Evolutionary conservation across 2,329 filamentous ascomycete genomes (phyloP).

Genomic region (Venturia asperata): DNA sequence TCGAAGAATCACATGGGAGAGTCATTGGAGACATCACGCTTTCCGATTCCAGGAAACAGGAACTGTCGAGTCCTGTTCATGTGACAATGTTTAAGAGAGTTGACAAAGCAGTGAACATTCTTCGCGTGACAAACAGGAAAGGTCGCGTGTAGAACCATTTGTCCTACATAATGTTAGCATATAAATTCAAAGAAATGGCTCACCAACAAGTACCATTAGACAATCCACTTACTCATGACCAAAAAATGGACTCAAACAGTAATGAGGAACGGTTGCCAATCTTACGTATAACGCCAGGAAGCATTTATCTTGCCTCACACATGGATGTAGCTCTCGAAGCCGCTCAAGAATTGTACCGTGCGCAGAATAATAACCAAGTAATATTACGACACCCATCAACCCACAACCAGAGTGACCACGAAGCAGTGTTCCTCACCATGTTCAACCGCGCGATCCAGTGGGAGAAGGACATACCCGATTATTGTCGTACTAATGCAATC

Average conservation of each 20-base stretch:
- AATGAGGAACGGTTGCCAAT: not conserved
- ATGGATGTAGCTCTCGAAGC: not conserved
- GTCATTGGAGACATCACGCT: not conserved
- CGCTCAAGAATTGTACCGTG: not conserved
- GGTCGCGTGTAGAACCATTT: not conserved
- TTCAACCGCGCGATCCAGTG: not conserved
- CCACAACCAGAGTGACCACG: not conserved
- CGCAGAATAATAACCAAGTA: not conserved
- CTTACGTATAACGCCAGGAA: not conserved
- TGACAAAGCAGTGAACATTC: not conserved
- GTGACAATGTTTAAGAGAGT: not conserved
- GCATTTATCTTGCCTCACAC: not conserved
- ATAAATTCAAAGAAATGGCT: not conserved
- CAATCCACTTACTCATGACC: not conserved
- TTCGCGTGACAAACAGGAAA: not conserved
- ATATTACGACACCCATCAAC: not conserved
- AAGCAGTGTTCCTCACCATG: constrained; percentile 1
- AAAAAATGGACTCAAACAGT: not conserved
- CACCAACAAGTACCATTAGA: not conserved
- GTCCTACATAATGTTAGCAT: not conserved
- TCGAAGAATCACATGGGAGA: no score
- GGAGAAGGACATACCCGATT: not conserved
- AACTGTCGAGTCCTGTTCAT: not conserved
- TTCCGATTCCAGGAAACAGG: not conserved
- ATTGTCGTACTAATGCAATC: not conserved